phyloP scores from a whole-genome alignment of 208 protist species.

The Crithidia mellificae region DNA sequence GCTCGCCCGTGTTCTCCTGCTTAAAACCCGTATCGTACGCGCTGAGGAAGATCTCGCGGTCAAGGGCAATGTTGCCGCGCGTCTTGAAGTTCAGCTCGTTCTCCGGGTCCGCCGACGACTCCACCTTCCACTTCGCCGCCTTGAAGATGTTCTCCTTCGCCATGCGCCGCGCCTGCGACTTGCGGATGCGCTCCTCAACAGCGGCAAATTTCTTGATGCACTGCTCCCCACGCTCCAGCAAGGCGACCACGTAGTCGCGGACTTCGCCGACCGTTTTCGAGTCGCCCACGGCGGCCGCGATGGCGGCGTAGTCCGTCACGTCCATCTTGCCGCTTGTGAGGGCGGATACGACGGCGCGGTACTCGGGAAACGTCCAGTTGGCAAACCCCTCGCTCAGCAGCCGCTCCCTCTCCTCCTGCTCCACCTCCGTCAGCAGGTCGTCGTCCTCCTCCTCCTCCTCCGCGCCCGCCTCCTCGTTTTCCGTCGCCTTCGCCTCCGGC shows the following conservation, averaged over 20 bases:
- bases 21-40: conserved; percentile 75
- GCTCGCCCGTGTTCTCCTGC: conserved; percentile 37
- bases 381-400: conserved; percentile 78
- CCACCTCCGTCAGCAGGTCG: conserved; percentile 63
- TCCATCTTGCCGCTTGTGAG: conserved; percentile 60
- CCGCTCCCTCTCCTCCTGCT: conserved; percentile 81
- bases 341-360: conserved; percentile 47
- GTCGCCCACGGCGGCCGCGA: conserved; percentile 37
- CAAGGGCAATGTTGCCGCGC: conserved; percentile 43
- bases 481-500: conserved; percentile 8
- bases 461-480: conserved; percentile 14
- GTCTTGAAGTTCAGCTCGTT: conserved; percentile 58
- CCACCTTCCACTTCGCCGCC: conserved; percentile 84
- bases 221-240: conserved; percentile 76
- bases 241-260: conserved; percentile 75
- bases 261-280: conserved; percentile 80
- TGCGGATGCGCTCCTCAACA: conserved; percentile 62
- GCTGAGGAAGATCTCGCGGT: conserved; percentile 75
- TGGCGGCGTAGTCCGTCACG: conserved; percentile 62
- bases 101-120: conserved; percentile 68
- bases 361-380: conserved; percentile 71
- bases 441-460: conserved; percentile 57
- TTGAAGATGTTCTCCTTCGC: conserved; percentile 54
- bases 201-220: conserved; percentile 69
- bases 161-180: conserved; percentile 42